These are phyloP conservation scores for Lagerstroemia speciosa DNA, from an alignment of 345 rosid genomes.

Conservation along the genomic window DNA sequence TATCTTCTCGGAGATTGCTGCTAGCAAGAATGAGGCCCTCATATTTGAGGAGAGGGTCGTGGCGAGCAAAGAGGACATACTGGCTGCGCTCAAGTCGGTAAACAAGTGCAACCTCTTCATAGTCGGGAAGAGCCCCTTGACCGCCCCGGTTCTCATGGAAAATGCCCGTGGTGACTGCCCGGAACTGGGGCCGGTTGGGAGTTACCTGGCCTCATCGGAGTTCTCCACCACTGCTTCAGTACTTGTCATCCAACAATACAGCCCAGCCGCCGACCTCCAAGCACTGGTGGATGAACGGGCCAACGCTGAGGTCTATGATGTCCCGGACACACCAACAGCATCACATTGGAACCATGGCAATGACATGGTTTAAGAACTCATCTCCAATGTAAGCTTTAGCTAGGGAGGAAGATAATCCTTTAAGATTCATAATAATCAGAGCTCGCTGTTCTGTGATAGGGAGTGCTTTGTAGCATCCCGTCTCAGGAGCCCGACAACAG, in stretches of 20 bases:
- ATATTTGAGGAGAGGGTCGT: not conserved
- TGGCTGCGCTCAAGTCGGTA: conserved; percentile 1
- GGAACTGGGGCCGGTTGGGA: conserved; percentile 23
- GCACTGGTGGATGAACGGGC: conserved; percentile 10
- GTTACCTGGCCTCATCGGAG: conserved; percentile 19
- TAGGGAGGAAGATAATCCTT: not conserved
- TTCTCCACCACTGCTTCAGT: conserved; percentile 13
- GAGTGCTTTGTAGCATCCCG: not conserved
- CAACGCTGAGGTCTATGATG: conserved; percentile 2
- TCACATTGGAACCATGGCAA: not conserved
- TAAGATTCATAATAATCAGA: not conserved
- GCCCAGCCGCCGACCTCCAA: conserved; percentile 2
- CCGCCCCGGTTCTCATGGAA: conserved; percentile 3
- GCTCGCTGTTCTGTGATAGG: not conserved
- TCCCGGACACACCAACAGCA: conserved; percentile 13
- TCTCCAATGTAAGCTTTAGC: not conserved
- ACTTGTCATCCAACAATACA: conserved; percentile 26
- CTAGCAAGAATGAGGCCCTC: conserved; percentile 9
- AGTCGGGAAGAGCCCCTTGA: conserved; percentile 16
- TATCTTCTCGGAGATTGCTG: conserved; percentile 4
- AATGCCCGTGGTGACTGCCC: conserved; percentile 18
- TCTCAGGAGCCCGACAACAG: not conserved
- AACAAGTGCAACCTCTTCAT: conserved; percentile 14
- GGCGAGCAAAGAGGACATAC: conserved; percentile 6
- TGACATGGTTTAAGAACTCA: conserved; percentile 5